These are phyloP conservation scores for Fusarium lyarnte DNA, from an alignment of 2,329 filamentous ascomycete genomes.

Conservation along the genomic window DNA sequence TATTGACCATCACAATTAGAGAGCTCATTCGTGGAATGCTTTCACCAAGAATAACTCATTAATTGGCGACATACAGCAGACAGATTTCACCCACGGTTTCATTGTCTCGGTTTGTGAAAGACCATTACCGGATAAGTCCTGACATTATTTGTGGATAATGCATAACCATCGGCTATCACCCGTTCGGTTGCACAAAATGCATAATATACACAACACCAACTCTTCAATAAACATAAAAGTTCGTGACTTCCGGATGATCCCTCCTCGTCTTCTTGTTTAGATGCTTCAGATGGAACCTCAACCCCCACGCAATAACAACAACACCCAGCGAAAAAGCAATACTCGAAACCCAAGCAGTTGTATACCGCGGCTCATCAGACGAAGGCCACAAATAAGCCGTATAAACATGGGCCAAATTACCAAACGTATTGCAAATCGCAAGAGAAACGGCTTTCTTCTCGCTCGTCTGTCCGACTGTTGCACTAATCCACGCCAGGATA, in stretches of 20 bases:
- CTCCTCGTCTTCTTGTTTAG: slow-evolving; percentile 16
- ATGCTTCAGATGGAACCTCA: slow-evolving; percentile 7
- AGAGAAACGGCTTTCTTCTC: slow-evolving; percentile 53
- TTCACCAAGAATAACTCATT: too few relatives aligned
- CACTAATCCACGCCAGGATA: slow-evolving; percentile 54
- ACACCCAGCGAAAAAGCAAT: slow-evolving; percentile 25
- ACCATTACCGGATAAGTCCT: too few relatives aligned
- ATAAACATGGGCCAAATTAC: slow-evolving; percentile 24
- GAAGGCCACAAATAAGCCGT: slow-evolving; percentile 29
- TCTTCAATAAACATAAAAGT: slow-evolving; percentile 22
- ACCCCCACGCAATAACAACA: slow-evolving; percentile 12
- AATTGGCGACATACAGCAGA: not conserved
- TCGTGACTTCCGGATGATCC: slow-evolving; percentile 16
- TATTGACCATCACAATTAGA: accelerated
- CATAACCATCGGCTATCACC: not conserved
- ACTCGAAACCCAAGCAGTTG: slow-evolving; percentile 9
- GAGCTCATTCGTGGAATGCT: accelerated
- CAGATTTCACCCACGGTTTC: not conserved
- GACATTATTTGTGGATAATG: not conserved
- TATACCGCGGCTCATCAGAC: slow-evolving; percentile 7
- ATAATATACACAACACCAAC: not conserved
- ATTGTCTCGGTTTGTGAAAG: not conserved
- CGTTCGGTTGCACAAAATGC: accelerated
- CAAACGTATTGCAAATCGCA: slow-evolving; percentile 30
- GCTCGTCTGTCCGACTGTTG: slow-evolving; percentile 53